Conservation (phyloP, 805 yeast genomes). For the Komagataella mondaviorum region DNA sequence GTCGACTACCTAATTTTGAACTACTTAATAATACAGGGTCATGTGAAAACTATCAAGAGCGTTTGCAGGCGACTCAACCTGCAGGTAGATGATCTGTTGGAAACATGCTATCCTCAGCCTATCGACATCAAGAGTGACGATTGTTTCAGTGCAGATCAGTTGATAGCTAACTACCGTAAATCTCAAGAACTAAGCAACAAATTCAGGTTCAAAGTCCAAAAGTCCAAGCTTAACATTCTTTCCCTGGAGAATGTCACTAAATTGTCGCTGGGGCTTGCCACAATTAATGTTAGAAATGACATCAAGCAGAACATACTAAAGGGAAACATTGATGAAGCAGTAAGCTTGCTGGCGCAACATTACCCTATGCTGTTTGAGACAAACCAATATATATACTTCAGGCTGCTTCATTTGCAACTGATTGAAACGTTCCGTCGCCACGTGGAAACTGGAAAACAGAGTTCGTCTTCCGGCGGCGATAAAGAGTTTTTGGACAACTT, state of each 20-base stretch:
- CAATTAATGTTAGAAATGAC: constrained; percentile 36
- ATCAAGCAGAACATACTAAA: constrained; percentile 39
- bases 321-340: constrained; percentile 51
- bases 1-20: constrained; percentile 48
- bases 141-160: background rate
- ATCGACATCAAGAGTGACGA: background rate
- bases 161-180: background rate
- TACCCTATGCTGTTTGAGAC: constrained; percentile 57
- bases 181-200: background rate
- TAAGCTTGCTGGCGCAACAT: constrained; percentile 37
- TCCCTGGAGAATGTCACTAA: constrained; percentile 7
- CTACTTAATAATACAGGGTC: constrained; percentile 69
- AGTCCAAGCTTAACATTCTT: background rate
- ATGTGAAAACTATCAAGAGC: constrained; percentile 48
- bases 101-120: background rate
- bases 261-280: constrained; percentile 25
- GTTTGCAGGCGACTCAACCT: constrained; percentile 46
- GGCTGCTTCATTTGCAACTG: constrained; percentile 55
- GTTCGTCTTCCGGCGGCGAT: constrained; percentile 18
- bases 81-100: constrained; percentile 5
- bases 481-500: constrained; percentile 37
- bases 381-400: constrained; percentile 55
- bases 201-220: background rate
- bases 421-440: constrained; percentile 70
- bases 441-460: constrained; percentile 13